Base-by-base conservation (phyloP, 2,329 filamentous ascomycete species). In the Phoma sp. region DNA sequence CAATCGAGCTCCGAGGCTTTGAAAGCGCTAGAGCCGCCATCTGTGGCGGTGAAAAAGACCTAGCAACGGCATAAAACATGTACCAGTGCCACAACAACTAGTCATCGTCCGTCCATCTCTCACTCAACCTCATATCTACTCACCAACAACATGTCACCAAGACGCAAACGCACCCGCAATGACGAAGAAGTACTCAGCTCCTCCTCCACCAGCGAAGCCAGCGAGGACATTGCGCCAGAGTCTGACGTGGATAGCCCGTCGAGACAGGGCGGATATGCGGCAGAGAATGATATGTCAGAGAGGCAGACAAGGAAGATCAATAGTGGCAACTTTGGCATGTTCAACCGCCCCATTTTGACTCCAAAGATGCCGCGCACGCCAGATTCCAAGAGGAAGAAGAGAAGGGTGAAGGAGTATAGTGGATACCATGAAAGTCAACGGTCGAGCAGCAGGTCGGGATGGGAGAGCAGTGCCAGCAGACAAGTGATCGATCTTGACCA, bases 141-240 rank as follows among this genome's bases (percentile, higher is more conserved):
- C n/a, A n/a, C n/a, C 38, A 18, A 18, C 15, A 20, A 2, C 25
- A 40, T 40, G 38, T 10, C 42, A 11, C 21, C n/a, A 2, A 15
- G 14, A 40, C 25, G 25, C 30, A 29, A 28, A 29, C 3, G 23
- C 11, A 18, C 23, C 42, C 18, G 21, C 3, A 15, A 10, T 10
- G 15, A 46, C 32, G 7, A 21, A n/a, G 29, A 20, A 5, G 32
- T 29, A 10, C 11, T 29, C 15, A 20, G 15, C 23, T 36, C 32
- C 5, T 46, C 38, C 6, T 40, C 42, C 23, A 36, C 42, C 21
- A 36, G 42, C 15, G 42, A 46, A 37, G 23, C 42, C 6, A 46
- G 32, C 32, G 30, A 36, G n/a, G 42, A 37, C 5, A 20, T 21
- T 7, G 5, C 23, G 2, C 30, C 17, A 12, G 7, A 28, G 32